Base-by-base conservation (phyloP, 495 filamentous ascomycete genomes). In the Talaromyces stipitatus region DNA sequence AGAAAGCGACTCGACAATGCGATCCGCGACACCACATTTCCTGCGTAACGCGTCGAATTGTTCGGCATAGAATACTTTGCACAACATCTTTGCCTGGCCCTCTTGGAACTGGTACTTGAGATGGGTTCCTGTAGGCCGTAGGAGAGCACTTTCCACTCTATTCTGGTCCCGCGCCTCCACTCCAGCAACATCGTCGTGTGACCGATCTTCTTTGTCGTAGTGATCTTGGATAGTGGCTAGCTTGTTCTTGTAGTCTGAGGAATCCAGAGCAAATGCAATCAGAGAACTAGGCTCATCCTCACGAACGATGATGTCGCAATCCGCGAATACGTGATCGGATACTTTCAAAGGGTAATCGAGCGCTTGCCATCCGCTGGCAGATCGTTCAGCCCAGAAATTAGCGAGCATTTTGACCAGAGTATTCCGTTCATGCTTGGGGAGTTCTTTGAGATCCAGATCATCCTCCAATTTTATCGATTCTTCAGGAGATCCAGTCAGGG, bases 331-430 rank as follows among this genome's bases (percentile, higher is more conserved):
- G 67, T 99, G 94, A 68, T 97, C 95, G 41, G 82, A 86, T 12
- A 87, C 80, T 62, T 85, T 88, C 57, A 96, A 78, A 10, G 95
- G 95, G 64, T 97, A 99, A 22, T 97, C 95, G 23, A 99, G 78
- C 24, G 86, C 82, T n/a, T 88, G 78, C 95, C 95, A 99, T 45
- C 92, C 91, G 72, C 90, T 96, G 38, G 95, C 90, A 20, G 94
- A 97, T 43, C 94, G 85, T 67, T 97, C 94, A 18, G 94, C 95
- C 95, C 95, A 99, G 72, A 99, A 99, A 57, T 91, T 95, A 9
- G 88, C 91, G 53, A 99, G 76, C 77, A 96, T 89, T 62, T 92
- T 95, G 84, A 97, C 85, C 53, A 97, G 79, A 18, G 91, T 95
- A 55, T 83, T 90, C 63, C 91, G 89, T 64, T 96, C 88, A 62